These are phyloP conservation scores for Crithidia mellificae DNA, from an alignment of 208 protist species.

Conservation along the genomic window DNA sequence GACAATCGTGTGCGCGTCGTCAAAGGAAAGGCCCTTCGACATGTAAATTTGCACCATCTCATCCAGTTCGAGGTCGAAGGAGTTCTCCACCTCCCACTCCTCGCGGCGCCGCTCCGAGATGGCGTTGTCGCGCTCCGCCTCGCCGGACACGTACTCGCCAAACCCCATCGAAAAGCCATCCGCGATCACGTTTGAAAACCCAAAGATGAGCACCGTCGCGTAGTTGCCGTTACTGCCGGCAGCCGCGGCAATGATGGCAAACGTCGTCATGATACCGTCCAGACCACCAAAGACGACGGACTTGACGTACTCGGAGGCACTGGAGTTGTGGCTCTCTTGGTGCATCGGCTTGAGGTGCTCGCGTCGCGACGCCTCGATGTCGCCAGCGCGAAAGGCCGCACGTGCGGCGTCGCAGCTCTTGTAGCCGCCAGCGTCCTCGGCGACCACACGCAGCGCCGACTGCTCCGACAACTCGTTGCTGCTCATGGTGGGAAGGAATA, in stretches of 20 bases:
- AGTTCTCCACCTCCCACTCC: conserved; percentile 94
- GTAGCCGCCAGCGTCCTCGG: conserved; percentile 38
- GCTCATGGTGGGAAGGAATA: conserved; percentile 9
- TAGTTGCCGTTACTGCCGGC: conserved; percentile 86
- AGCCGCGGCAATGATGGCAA: conserved; percentile 92
- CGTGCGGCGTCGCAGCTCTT: conserved; percentile 75
- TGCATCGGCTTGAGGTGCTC: conserved; percentile 86
- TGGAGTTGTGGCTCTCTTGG: conserved; percentile 78
- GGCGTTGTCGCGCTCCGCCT: conserved; percentile 92
- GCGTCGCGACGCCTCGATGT: conserved; percentile 73
- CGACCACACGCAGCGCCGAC: conserved; percentile 22
- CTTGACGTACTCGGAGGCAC: conserved; percentile 93
- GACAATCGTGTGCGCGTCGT: conserved; percentile 92
- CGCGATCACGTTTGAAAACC: conserved; percentile 94
- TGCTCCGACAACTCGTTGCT: conserved; percentile 5
- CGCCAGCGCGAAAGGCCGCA: conserved; percentile 56
- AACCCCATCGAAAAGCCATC: conserved; percentile 96
- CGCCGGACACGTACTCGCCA: conserved; percentile 91
- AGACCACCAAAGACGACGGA: conserved; percentile 94
- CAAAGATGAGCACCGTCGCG: conserved; percentile 88
- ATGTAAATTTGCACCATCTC: conserved; percentile 96
- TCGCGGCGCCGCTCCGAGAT: conserved; percentile 85
- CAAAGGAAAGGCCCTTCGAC: conserved; percentile 86
- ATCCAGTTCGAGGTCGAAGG: conserved; percentile 91
- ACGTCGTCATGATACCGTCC: conserved; percentile 96